Percentiles rank a stretch among this genome's conserved stretches.
Conservation (phyloP, 2,329 filamentous ascomycete species). For the Atkinsonella texensis region DNA sequence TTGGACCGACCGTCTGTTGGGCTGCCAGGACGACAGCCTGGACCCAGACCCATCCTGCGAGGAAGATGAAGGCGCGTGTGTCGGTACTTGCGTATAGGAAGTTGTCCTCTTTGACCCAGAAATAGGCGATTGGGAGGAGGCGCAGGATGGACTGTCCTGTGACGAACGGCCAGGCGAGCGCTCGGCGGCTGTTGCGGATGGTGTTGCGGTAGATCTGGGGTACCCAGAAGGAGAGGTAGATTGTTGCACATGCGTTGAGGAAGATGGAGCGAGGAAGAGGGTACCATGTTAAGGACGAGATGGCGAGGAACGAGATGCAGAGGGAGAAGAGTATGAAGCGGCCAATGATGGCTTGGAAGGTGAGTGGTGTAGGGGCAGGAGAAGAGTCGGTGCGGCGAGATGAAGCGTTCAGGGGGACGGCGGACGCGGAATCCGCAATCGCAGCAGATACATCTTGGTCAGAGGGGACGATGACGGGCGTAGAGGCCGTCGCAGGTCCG, state of each 20-base stretch:
- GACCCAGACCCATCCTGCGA: constrained; percentile 69
- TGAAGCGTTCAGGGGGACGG: constrained; percentile 18
- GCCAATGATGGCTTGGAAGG: constrained; percentile 44
- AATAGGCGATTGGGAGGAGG: constrained; percentile 71
- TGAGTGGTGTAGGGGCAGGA: constrained; percentile 16
- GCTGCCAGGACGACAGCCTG: constrained; percentile 68
- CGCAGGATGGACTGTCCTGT: constrained; percentile 71
- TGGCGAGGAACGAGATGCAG: constrained; percentile 43
- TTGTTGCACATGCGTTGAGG: constrained; percentile 52
- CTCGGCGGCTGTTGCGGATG: constrained; percentile 81
- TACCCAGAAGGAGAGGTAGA: constrained; percentile 82
- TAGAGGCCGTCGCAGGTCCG: constrained; percentile 26
- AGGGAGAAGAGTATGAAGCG: constrained; percentile 45
- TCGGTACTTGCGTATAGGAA: constrained; percentile 68
- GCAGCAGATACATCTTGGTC: constrained; percentile 53
- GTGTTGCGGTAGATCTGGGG: constrained; percentile 89
- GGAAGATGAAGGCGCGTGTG: constrained; percentile 45
- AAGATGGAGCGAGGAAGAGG: constrained; percentile 41
- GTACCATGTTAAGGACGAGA: constrained; percentile 51
- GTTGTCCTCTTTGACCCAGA: constrained; percentile 68
- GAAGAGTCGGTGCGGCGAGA: constrained; percentile 15
- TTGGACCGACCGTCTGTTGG: constrained; percentile 76
- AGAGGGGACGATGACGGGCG: constrained; percentile 48
- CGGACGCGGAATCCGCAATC: constrained; percentile 33
- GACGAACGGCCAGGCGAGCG: constrained; percentile 85